Conservation (phyloP, 2,329 filamentous ascomycete genomes). For the Colletotrichum sublineola region DNA sequence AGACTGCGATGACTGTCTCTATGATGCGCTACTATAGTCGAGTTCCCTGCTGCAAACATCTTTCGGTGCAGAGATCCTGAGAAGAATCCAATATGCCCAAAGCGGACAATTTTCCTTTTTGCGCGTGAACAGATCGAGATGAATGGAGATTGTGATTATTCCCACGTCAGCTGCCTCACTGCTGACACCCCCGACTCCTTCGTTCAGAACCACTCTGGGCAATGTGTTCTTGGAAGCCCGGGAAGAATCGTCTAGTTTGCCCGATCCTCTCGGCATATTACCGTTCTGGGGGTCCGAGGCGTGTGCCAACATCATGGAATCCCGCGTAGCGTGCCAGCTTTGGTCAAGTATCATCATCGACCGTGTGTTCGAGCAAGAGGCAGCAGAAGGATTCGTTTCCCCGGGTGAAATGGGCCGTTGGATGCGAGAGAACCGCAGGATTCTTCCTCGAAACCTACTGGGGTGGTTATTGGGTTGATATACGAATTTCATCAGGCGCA, state of each 20-base stretch:
- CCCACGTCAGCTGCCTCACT: slow-evolving; percentile 36
- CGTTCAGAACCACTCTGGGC: background rate
- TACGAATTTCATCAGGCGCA: slow-evolving; percentile 22
- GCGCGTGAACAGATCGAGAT: slow-evolving; percentile 18
- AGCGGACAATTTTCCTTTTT: background rate
- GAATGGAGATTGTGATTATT: background rate
- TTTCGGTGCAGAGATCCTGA: background rate
- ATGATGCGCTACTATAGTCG: background rate
- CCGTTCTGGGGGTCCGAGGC: background rate
- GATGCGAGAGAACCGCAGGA: slow-evolving; percentile 30
- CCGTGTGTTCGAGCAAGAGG: background rate
- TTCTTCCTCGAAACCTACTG: slow-evolving; percentile 10
- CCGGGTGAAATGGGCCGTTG: slow-evolving; percentile 3
- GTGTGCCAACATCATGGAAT: background rate
- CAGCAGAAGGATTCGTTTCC: slow-evolving; percentile 16
- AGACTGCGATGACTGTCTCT: background rate
- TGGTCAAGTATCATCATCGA: background rate
- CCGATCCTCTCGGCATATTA: background rate
- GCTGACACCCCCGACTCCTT: slow-evolving; percentile 29
- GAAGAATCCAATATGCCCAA: background rate
- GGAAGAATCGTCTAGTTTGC: background rate
- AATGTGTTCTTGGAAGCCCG: background rate
- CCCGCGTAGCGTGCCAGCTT: background rate
- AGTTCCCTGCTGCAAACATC: background rate
- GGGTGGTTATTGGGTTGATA: slow-evolving; percentile 29